Base-by-base conservation (phyloP, 768 basidiomycete species). In the Antrodiella citrinella region DNA sequence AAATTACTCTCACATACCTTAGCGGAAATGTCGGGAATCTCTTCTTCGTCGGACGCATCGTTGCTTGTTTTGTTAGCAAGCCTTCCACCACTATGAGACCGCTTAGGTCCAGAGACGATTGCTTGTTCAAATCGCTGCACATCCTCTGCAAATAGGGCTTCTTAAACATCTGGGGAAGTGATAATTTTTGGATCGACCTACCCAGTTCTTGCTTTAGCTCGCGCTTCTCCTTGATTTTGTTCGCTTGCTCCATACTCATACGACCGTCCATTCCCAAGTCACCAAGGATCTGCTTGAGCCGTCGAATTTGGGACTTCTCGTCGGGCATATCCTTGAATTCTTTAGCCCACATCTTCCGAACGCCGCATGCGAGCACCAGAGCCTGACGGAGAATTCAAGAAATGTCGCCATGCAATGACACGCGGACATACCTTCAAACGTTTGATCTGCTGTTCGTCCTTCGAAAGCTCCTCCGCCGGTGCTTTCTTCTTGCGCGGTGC, bases 181-280 rank as follows among this genome's bases (percentile, higher is more conserved):
- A n/a, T n/a, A n/a, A n/a, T n/a, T n/a, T n/a, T n/a, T n/a, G 15
- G 23, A 46, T 18, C 12, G 2, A 72, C 79, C 25, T 56, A 93
- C 91, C 76, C 18, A 92, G 72, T 60, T 93, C 90, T 52, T 88
- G 72, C 20, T 78, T 84, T 4, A 91, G 62, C 62, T 93, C 93
- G 42, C 90, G 72, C 59, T 78, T 78, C 63, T 72, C 78, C 53
- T 75, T 84, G 57, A 94, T 85, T 2, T 71, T 68, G 57, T 79
- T 87, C 3, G 91, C 92, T 66, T 93, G 85, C 48, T 89, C 90
- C 59, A 90, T 58, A 53, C 80, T 91, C 59, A 82, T 70, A 20
- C 84, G 76, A 10, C 87, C 86, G 0, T 71, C 77, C 89, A 93
- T 94, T 1, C 91, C 91, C 24, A 92, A 72, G 41, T 18, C 41